Evolutionary conservation across 768 basidiomycete species (phyloP), one percentile per base, ranked within the genome.

Genomic region (Boletus subcaerulescens): DNA sequence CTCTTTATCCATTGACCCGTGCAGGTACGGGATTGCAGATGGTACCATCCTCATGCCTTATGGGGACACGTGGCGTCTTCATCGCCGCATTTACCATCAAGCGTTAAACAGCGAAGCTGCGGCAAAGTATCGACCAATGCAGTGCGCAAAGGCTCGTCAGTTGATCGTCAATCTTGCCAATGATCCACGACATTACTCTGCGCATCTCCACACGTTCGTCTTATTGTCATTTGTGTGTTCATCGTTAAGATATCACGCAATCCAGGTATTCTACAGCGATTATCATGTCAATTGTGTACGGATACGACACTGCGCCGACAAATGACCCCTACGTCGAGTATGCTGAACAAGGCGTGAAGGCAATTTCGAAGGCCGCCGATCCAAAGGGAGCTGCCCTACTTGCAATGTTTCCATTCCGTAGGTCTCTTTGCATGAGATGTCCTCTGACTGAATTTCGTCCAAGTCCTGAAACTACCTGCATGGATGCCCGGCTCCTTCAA

Each of bases 41-140:
- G 67, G 72, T 50, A 61, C 69, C 9, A 55, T 64, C 24, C 55
- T 74, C 17, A 68, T 74, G 65, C 65, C 63, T 8, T 77, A 78
- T 53, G 76, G 74, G 1, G 64, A 71, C 9, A 63, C 60, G 18
- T 78, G 77, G 77, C 70, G 75, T 26, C 60, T 62, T 32, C 71
- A 76, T 31, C 65, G 65, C 6, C 65, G 67, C 38, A 59, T 67
- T 29, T 65, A 65, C 35, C 74, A 76, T 35, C 73, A 76, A 48
- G 61, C 66, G 12, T 62, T 77, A 60, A 63, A 63, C 33, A 51
- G 58, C 2, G 65, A 68, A 41, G 66, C 69, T 12, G 55, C 65
- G 18, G 5, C 45, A 12, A 60, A 40, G 15, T 77, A 73, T 53
- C 62, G 55, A 15, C 67, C 72, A 3, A 62, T 73, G 44, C 76